Evolutionary conservation across 805 yeast genomes (phyloP), one percentile per base, ranked within the genome.

Genomic region (Kuraishia cidri): DNA sequence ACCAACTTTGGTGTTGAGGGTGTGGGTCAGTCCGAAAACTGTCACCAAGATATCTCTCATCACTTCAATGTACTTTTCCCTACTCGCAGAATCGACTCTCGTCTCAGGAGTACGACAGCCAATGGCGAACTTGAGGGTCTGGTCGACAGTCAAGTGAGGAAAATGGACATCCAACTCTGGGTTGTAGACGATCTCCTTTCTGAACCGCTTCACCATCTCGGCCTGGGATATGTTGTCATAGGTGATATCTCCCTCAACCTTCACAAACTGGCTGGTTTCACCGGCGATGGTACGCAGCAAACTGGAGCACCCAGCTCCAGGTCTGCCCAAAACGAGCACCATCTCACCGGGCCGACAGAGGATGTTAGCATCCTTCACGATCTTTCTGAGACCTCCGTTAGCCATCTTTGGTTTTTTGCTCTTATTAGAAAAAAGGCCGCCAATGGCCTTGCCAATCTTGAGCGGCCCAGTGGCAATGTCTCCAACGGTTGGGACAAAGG

Each of bases 241-340:
- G 4, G 54, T 47, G 31, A 71, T 48, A 4, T 48, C 56, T 45
- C 71, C 72, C 20, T 48, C 48, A 5, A 66, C 66, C 22, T 62
- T 59, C 13, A 64, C 56, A 48, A 63, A 68, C 20, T 58, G 56
- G 50, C 44, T 44, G 35, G 59, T 58, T 52, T 68, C 61, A 47
- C 66, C 78, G 9, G 86, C 73, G 41, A 80, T 59, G 3, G 81
- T 67, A 43, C 76, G 75, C 49, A 80, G 59, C 30, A 80, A 60
- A 3, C 86, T 71, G 4, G 88, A 75, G 51, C 88, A 81, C 30
- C 92, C 92, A 18, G 90, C 79, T 44, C 90, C 87, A 2, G 90
- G 87, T 39, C 80, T 69, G 33, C 83, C 85, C 23, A 78, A 53
- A 5, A 80, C 87, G 31, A 80, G 58, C 21, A 75, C 65, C 75